Percentiles rank a stretch among this genome's conserved stretches.
phyloP scores from a whole-genome alignment of 257 asterid genomes.

The Solanum chilense region DNA sequence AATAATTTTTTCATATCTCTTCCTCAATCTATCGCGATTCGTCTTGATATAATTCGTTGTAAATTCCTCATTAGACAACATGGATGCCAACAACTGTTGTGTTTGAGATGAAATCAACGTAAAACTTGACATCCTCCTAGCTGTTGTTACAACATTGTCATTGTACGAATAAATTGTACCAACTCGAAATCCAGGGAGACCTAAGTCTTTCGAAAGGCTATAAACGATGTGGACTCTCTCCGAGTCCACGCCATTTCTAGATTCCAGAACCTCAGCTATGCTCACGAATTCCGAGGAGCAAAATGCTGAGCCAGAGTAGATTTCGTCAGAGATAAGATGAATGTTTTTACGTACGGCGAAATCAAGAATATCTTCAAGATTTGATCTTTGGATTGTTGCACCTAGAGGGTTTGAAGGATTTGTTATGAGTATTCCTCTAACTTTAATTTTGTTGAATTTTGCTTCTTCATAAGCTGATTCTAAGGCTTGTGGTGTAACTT shows the following conservation, averaged over 20 bases:
- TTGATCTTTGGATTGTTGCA: conserved; percentile 20
- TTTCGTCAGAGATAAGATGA: conserved; percentile 41
- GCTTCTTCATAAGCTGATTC: conserved; percentile 31
- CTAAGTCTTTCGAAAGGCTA: conserved; percentile 39
- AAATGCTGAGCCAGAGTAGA: conserved; percentile 39
- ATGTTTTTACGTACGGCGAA: conserved; percentile 20
- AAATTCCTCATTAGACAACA: conserved; percentile 21
- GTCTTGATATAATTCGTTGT: conserved; percentile 15
- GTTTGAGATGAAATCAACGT: conserved; percentile 40
- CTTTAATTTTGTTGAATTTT: conserved; percentile 15
- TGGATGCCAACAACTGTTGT: conserved; percentile 26
- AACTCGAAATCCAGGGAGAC: conserved; percentile 41
- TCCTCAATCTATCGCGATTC: conserved; percentile 22
- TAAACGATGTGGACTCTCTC: conserved; percentile 41
- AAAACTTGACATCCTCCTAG: conserved; percentile 43
- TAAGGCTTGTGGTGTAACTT: conserved; percentile 17
- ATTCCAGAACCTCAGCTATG: conserved; percentile 25
- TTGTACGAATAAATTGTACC: conserved; percentile 40
- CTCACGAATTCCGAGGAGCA: conserved; percentile 21
- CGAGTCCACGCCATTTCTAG: conserved; percentile 4
- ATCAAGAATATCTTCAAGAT: conserved; percentile 19
- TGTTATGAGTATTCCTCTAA: conserved; percentile 33
- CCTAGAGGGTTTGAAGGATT: conserved; percentile 48
- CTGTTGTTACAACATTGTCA: conserved; percentile 32
- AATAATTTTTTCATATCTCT: conserved; percentile 14